A percentile compares a stretch with the other conserved stretches of the same genome.
Evolutionary conservation across 805 yeast species (phyloP).

Genomic region (Priceomyces carsonii): DNA sequence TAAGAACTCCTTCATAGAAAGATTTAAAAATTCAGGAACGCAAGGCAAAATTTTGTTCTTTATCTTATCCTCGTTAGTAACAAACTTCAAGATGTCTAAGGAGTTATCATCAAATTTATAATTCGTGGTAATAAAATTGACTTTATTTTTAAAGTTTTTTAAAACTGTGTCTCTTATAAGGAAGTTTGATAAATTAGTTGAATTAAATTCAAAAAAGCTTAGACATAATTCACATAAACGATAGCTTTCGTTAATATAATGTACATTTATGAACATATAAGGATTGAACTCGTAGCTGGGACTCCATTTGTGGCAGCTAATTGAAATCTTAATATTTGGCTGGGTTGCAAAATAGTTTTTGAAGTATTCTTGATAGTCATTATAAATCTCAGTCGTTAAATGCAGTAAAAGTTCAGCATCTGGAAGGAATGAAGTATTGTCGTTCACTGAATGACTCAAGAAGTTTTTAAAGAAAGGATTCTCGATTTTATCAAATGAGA

Average conservation of each 20-base stretch:
- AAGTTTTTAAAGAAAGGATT: constrained; percentile 16
- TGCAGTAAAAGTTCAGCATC: constrained; percentile 15
- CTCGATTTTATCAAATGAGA: constrained; percentile 18
- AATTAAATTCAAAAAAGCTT: constrained; percentile 17
- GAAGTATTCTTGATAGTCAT: constrained; percentile 20
- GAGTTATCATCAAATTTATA: constrained; percentile 16
- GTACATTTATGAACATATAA: constrained; percentile 18
- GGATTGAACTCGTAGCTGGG: constrained; percentile 10
- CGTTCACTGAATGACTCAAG: constrained; percentile 9
- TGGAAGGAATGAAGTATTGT: constrained; percentile 11
- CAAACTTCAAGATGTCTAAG: constrained; percentile 17
- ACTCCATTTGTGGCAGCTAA: constrained; percentile 23
- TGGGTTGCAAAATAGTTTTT: constrained; percentile 13
- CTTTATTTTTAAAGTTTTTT: constrained; percentile 15
- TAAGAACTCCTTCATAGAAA: neutral
- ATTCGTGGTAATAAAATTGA: constrained; percentile 22
- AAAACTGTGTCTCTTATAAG: constrained; percentile 14
- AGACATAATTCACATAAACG: constrained; percentile 19
- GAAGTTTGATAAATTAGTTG: constrained; percentile 12
- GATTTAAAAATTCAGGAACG: constrained; percentile 16
- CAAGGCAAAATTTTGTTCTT: constrained; percentile 15
- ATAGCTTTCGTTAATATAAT: constrained; percentile 18
- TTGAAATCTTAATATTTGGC: constrained; percentile 13
- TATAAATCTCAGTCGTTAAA: constrained; percentile 19
- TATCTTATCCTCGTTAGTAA: constrained; percentile 8